phyloP scores from a whole-genome alignment of 192 early-diverging fungal species.

The Linnemannia zychae region DNA sequence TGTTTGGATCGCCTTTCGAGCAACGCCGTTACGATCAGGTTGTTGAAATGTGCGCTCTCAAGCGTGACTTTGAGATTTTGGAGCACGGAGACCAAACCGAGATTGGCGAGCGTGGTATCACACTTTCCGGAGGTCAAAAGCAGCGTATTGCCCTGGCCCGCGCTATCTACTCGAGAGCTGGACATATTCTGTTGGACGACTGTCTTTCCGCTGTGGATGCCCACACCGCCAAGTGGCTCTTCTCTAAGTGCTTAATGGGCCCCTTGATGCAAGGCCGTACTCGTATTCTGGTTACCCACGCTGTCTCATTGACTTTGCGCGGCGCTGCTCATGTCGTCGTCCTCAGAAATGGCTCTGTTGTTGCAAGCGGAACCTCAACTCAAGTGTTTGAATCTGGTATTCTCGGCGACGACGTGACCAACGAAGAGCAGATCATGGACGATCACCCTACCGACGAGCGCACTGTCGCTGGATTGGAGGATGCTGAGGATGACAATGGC shows the following conservation, averaged over 20 bases:
- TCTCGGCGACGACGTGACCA: constrained; percentile 59
- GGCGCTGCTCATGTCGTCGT: constrained; percentile 72
- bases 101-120: constrained; percentile 93
- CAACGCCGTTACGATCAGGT: constrained; percentile 81
- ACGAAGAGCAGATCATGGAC: constrained; percentile 52
- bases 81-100: constrained; percentile 92
- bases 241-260: constrained; percentile 73
- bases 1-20: constrained; percentile 87
- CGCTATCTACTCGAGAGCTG: constrained; percentile 91
- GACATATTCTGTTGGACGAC: constrained; percentile 69
- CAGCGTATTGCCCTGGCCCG: constrained; percentile 73
- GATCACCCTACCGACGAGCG: constrained; percentile 35
- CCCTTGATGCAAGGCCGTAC: constrained; percentile 86
- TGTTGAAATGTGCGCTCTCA: constrained; percentile 89
- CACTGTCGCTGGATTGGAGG: constrained; percentile 38
- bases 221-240: constrained; percentile 68
- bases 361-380: constrained; percentile 61
- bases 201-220: constrained; percentile 75
- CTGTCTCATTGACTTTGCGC: constrained; percentile 74
- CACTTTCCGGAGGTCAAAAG: constrained; percentile 94
- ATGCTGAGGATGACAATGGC: constrained; percentile 38
- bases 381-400: constrained; percentile 66
- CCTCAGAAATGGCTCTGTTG: constrained; percentile 72
- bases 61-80: constrained; percentile 88
- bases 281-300: constrained; percentile 93